Evolutionary conservation across 1,284 basidiomycete genomes (phyloP).

Genomic region (Microstroma glucosiphilum): DNA sequence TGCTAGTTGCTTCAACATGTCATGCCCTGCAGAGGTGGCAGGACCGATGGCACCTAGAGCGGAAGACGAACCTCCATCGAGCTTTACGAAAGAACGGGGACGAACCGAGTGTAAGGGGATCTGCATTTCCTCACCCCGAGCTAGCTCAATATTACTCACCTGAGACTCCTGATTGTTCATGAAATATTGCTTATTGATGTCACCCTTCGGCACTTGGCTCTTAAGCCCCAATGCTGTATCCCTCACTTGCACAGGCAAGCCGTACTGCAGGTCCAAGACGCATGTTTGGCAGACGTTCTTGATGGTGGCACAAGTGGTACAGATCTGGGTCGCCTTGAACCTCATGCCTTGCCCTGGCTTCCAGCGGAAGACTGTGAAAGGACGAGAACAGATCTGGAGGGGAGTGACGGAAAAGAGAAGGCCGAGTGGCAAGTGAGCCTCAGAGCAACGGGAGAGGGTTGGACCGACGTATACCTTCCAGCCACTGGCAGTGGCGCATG

Average conservation of each 20-base stretch:
- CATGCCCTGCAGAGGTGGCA: constrained; percentile 61
- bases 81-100: constrained; percentile 23
- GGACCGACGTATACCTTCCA: neutral
- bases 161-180: constrained; percentile 64
- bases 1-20: constrained; percentile 89
- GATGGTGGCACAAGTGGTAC: constrained; percentile 96
- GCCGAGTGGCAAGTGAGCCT: too few species aligned
- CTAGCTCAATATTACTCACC: constrained; percentile 54
- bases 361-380: constrained; percentile 97
- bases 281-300: constrained; percentile 99
- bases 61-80: constrained; percentile 28
- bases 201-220: constrained; percentile 83
- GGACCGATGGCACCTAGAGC: constrained; percentile 35
- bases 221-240: constrained; percentile 86
- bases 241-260: constrained; percentile 90
- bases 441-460: too few species aligned
- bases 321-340: constrained; percentile 96
- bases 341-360: constrained; percentile 85
- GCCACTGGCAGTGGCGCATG: neutral
- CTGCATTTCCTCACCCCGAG: neutral
- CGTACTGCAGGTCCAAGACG: constrained; percentile 85
- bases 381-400: constrained; percentile 68
- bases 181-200: constrained; percentile 91
- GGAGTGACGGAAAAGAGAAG: too few species aligned
- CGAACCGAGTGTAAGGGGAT: neutral